Percentiles rank a stretch among this genome's conserved stretches.
phyloP scores from a whole-genome alignment of 202 grass and related monocot genomes.

The Bolboschoenoplectus hybrid region DNA sequence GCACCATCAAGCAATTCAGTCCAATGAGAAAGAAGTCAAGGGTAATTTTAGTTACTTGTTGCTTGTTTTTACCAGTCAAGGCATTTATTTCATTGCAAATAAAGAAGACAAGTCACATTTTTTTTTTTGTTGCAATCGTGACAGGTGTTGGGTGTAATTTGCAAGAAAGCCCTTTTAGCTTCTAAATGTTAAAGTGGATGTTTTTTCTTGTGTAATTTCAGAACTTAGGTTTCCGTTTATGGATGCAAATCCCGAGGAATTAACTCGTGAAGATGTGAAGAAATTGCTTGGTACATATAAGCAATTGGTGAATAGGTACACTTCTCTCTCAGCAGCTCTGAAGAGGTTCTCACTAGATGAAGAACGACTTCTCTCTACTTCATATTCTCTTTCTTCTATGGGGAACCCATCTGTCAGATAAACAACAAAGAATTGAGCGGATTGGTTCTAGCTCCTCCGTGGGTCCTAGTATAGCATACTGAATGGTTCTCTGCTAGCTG shows the following conservation, averaged over 20 bases:
- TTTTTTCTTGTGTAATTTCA: constrained; percentile 34
- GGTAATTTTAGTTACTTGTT: background rate
- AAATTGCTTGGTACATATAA: constrained; percentile 60
- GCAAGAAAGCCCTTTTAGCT: background rate
- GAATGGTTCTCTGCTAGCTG: background rate
- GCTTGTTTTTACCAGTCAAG: background rate
- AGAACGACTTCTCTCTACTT: constrained; percentile 42
- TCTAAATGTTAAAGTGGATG: background rate
- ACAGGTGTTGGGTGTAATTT: background rate
- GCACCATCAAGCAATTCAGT: background rate
- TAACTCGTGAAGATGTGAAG: constrained; percentile 60
- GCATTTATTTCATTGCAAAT: background rate
- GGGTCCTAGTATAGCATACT: background rate
- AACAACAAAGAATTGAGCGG: background rate
- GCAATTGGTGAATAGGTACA: constrained; percentile 66
- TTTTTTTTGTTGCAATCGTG: background rate
- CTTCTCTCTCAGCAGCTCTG: constrained; percentile 57
- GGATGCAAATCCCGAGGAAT: constrained; percentile 58
- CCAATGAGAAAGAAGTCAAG: background rate
- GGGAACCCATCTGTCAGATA: constrained; percentile 11
- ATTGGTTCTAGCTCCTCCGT: background rate
- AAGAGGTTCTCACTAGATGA: constrained; percentile 64
- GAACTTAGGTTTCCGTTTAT: constrained; percentile 67
- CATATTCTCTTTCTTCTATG: constrained; percentile 16
- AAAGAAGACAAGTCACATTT: background rate